phyloP scores from a whole-genome alignment of 345 rosid species.

The Aurinia saxatilis region DNA sequence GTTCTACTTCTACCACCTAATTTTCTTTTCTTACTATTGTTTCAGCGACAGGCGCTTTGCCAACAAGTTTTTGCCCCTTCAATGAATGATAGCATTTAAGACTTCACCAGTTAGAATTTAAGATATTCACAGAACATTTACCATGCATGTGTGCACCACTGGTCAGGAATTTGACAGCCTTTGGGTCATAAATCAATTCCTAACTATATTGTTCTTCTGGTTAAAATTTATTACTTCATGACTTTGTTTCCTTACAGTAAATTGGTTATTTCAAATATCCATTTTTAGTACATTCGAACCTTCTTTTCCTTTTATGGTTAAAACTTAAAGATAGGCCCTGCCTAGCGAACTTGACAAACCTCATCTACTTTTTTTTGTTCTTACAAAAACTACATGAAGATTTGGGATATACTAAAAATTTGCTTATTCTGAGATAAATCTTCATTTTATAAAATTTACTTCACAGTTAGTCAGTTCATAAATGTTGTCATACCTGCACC shows the following conservation, averaged over 20 bases:
- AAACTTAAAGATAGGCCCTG: not conserved
- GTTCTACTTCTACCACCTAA: too few relatives aligned
- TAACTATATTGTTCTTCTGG: constrained; percentile 4
- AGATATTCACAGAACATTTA: not conserved
- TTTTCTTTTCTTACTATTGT: not conserved
- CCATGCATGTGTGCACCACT: constrained; percentile 15
- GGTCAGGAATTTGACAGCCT: constrained; percentile 16
- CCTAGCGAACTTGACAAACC: not conserved
- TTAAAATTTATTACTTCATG: constrained; percentile 11
- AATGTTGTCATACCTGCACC: not conserved
- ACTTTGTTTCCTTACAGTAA: not conserved
- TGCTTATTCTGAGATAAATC: constrained; percentile 12
- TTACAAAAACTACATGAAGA: not conserved
- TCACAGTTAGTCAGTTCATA: not conserved
- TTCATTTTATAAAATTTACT: not conserved
- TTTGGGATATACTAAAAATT: not conserved
- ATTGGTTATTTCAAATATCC: not conserved
- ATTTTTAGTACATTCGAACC: constrained; percentile 10
- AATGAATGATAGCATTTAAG: constrained; percentile 5
- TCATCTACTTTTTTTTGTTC: not conserved
- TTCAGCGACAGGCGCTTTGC: not conserved
- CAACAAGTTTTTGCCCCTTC: not conserved
- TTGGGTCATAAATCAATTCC: not conserved
- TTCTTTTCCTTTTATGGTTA: not conserved
- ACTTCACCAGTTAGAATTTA: not conserved